Base-by-base conservation (phyloP, 2,329 filamentous ascomycete species). In the Oidium heveae region DNA sequence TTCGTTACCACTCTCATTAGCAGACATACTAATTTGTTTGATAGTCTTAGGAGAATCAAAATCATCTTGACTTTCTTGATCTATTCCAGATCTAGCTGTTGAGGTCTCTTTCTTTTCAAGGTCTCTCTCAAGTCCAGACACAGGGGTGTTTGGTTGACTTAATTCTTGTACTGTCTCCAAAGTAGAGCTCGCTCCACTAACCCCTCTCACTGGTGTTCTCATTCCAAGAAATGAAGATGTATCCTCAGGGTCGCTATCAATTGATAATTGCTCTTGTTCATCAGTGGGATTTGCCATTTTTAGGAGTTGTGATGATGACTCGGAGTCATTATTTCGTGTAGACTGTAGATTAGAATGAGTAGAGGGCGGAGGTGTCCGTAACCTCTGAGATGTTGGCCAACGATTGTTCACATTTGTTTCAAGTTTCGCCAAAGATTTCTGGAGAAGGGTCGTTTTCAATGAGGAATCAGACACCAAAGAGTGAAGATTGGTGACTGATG, bases 91-190 rank as follows among this genome's bases (percentile, higher is more conserved):
- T 61, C 72, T 73, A 58, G 76, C 71, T 46, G 71, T 71, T 24
- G 55, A 65, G 59, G 57, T 60, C 58, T 57, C 63, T 58, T 71
- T 68, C 65, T 70, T 75, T 56, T 77, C 75, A 53, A 75, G 61
- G 24, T 69, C 69, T 16, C 70, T 67, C 56, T 72, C 70, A 57
- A 69, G 61, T 67, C 71, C 63, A 58, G 67, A 70, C 15, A 69
- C 71, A 15, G 85, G 83, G 0, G 84, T 84, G 52, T 78, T 80
- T 46, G 82, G 79, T 57, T 86, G 76, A 68, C 86, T 91, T 54
- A 83, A 80, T 71, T 95, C 89, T 65, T 94, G 84, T 16, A 96
- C 89, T 0, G 91, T 95, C 68, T 94, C 89, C 56, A 95, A 70
- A 51, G 77, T 77, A 52, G 80, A 74, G 37, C 71, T 74, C 53